phyloP scores from a whole-genome alignment of 306 rosid genomes.

The Quercus wislizeni region DNA sequence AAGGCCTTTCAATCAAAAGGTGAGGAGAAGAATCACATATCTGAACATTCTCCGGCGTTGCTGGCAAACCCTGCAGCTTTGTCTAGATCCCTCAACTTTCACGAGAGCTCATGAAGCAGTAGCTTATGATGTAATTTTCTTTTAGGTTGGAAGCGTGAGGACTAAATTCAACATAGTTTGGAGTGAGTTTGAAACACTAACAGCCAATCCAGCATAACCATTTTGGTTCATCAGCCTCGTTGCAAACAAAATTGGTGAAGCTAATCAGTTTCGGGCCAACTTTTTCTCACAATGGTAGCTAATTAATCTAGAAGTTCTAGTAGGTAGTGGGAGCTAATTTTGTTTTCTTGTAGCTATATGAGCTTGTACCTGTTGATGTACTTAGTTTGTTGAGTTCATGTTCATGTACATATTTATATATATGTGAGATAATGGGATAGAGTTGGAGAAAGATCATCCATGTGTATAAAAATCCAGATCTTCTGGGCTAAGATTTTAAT shows the following conservation, averaged over 20 bases:
- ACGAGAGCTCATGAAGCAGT: slow-evolving; percentile 53
- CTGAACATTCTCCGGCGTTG: slow-evolving; percentile 53
- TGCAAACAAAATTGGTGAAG: neutral
- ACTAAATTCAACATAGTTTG: slow-evolving; percentile 27
- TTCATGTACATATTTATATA: slow-evolving; percentile 50
- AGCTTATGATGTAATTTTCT: neutral
- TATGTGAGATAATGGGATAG: slow-evolving; percentile 45
- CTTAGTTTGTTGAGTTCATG: slow-evolving; percentile 41
- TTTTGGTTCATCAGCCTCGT: slow-evolving; percentile 25
- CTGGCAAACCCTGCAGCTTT: slow-evolving; percentile 92
- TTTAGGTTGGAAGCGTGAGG: slow-evolving; percentile 1
- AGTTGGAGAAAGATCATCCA: slow-evolving; percentile 36
- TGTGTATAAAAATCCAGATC: slow-evolving; percentile 23
- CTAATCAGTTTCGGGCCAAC: slow-evolving; percentile 1
- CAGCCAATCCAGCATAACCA: slow-evolving; percentile 35
- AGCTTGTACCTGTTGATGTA: slow-evolving; percentile 42
- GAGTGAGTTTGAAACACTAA: slow-evolving; percentile 29
- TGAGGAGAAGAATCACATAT: slow-evolving; percentile 36
- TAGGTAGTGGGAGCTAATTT: slow-evolving; percentile 38
- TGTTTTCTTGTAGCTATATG: slow-evolving; percentile 31
- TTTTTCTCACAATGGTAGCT: slow-evolving; percentile 28
- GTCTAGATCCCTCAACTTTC: slow-evolving; percentile 77
- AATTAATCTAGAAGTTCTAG: slow-evolving; percentile 36
- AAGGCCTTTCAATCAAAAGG: slow-evolving; percentile 65
- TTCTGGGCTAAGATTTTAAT: slow-evolving; percentile 11